Percentiles rank a stretch among this genome's conserved stretches.
phyloP scores from a whole-genome alignment of 371 early-diverging fungal species.

The Basidiobolus meristosporus region DNA sequence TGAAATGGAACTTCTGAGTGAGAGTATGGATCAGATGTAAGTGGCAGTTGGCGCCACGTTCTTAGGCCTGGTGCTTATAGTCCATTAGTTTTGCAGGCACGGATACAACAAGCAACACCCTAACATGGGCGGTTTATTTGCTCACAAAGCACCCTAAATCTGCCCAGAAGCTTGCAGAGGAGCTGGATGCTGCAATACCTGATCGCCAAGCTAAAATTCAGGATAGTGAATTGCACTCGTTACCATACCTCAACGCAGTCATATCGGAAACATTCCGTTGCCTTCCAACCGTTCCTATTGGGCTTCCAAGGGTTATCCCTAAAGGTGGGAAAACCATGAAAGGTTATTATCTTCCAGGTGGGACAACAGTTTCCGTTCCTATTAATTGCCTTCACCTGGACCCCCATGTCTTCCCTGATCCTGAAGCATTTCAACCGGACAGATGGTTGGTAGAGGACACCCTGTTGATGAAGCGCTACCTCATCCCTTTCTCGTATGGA shows the following conservation, averaged over 20 bases:
- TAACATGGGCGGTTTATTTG: background rate
- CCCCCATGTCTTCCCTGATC: background rate
- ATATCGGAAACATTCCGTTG: background rate
- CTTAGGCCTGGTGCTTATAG: background rate
- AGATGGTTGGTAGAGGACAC: background rate
- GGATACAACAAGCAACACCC: background rate
- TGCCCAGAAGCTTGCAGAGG: background rate
- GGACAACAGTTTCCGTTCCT: background rate
- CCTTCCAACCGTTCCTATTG: background rate
- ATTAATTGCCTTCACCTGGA: background rate
- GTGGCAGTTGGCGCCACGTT: background rate
- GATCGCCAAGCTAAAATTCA: background rate
- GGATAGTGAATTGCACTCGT: background rate
- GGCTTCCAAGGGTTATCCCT: background rate
- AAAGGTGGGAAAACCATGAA: background rate
- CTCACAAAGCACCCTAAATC: background rate
- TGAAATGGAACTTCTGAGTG: background rate
- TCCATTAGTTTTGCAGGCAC: background rate
- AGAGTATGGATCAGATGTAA: background rate
- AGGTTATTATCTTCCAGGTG: background rate
- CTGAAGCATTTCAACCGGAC: background rate
- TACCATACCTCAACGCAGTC: background rate
- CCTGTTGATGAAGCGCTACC: background rate
- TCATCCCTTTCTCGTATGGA: conserved; percentile 1
- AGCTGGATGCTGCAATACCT: background rate